Evolutionary conservation across 2,329 filamentous ascomycete genomes (phyloP).

Genomic region (Aspergillus vadensis): DNA sequence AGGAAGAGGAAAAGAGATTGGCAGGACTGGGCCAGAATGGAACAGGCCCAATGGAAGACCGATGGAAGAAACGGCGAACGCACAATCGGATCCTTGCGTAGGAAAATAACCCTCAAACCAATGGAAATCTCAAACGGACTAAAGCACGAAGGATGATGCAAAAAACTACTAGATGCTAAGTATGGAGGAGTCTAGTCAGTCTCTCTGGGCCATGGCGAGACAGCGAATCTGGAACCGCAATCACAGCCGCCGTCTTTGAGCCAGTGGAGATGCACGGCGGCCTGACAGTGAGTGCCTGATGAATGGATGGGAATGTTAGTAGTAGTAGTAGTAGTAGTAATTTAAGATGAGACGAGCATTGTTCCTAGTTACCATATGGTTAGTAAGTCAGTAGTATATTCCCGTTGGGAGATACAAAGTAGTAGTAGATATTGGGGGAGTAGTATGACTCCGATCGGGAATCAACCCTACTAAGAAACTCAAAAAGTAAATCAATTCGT

Average conservation of each 20-base stretch:
- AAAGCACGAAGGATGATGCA: background rate
- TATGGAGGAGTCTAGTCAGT: no score
- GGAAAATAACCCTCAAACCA: background rate
- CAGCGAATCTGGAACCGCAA: slow-evolving; percentile 2
- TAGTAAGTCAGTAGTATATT: no score
- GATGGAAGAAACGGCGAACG: slow-evolving; percentile 7
- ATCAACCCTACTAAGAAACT: background rate
- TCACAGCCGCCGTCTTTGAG: slow-evolving; percentile 6
- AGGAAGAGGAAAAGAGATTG: slow-evolving; percentile 4
- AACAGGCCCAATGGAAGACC: slow-evolving; percentile 6
- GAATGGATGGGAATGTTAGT: background rate
- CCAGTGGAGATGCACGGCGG: slow-evolving; percentile 26
- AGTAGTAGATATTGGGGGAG: background rate
- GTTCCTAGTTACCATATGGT: no score
- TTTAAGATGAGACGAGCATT: background rate
- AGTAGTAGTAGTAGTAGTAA: background rate
- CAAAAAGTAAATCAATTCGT: no score
- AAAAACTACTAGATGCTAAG: background rate
- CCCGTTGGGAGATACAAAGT: no score
- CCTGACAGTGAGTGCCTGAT: slow-evolving; percentile 32
- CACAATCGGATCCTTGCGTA: slow-evolving; percentile 1
- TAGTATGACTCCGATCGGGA: background rate
- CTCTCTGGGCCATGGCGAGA: background rate
- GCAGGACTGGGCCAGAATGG: background rate
- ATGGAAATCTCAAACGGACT: background rate